A percentile compares a stretch with the other conserved stretches of the same genome.
phyloP scores from a whole-genome alignment of 2,329 filamentous ascomycete species.

The Cladosporium velox region DNA sequence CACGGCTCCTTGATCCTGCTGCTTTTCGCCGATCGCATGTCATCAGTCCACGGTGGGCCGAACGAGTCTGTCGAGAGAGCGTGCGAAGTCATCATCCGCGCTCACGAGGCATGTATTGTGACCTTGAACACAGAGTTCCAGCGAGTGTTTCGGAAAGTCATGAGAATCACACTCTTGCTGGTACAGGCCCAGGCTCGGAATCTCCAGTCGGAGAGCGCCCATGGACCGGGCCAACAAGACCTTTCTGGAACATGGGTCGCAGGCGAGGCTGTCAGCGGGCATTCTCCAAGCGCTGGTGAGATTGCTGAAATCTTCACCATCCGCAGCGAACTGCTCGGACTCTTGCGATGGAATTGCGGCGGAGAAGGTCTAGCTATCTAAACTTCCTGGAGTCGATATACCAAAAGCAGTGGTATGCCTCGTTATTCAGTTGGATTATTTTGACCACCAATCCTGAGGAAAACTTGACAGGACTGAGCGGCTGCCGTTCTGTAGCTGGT shows the following conservation, averaged over 20 bases:
- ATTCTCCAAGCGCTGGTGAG: neutral
- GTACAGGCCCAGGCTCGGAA: neutral
- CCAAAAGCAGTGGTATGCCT: neutral
- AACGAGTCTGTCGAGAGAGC: neutral
- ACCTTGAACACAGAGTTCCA: neutral
- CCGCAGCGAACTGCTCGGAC: neutral
- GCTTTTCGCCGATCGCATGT: neutral
- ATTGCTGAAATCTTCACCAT: neutral
- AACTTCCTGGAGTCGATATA: neutral
- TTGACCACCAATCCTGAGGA: no score
- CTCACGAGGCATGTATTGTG: neutral
- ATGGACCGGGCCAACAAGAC: neutral
- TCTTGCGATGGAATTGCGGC: neutral
- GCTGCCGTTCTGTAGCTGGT: no score
- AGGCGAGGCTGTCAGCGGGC: neutral
- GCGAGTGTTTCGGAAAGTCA: neutral
- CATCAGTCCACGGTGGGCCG: neutral
- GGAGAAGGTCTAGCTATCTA: neutral
- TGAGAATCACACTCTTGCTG: neutral
- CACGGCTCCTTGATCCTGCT: neutral
- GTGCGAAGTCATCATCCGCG: neutral
- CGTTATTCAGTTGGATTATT: no score
- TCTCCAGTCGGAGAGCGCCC: neutral
- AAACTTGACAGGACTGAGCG: no score
- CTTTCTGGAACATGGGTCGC: no score